Evolutionary conservation across 2,329 filamentous ascomycete genomes (phyloP), one percentile per base, ranked within the genome.

Genomic region (Parastagonospora avenae): DNA sequence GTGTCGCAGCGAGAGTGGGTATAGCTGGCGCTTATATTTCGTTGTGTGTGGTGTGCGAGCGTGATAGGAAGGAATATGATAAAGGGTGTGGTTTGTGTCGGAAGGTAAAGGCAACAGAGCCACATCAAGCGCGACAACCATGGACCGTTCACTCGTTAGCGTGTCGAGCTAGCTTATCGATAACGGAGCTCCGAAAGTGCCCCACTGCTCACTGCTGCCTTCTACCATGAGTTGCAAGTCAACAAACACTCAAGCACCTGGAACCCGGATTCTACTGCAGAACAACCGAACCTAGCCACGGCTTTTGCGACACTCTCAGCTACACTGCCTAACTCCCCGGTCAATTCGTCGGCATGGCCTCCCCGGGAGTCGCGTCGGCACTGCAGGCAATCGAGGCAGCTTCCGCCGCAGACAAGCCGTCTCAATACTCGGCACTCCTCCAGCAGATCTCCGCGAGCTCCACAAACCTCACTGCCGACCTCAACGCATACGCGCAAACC

Each of bases 401-500:
- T 2, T 73, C 79, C 5, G 66, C 76, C 45, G 70, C 75, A 54
- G 77, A 79, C 66, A 85, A 84, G 68, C 72, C 81, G 36, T 73
- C 81, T 19, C 79, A 76, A 37, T 87, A 87, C 76, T 81, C 78
- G 49, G 73, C 80, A 15, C 76, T 86, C n/a, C 80, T 88, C 55
- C 72, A 79, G 56, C 75, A 80, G 42, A 83, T 86, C 67, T 76
- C 83, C 44, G 68, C 76, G 10, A 76, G 76, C 31, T 72, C 78
- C 12, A 65, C 71, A 15, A 75, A 81, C 46, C 76, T 85, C 40
- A 71, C 80, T 48, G 72, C 81, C 53, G 86, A 92, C 72, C 80
- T 92, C 51, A 85, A 84, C 53, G 84, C 84, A 64, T 87, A 90
- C 60, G 79, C 87, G 47, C 82, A 87, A 63, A 84, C 82, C 42